Conservation (phyloP, 306 rosid species). For the Medicago truncatula region MtrunA17r5.0-ANR NC_053042.1:54450001-54450500, state of each 20-base stretch:
- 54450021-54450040: not conserved
- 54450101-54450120: constrained; percentile 95
- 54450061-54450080: constrained; percentile 72
- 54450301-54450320: constrained; percentile 9
- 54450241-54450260: constrained; percentile 83
- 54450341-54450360: constrained; percentile 90
- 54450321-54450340: constrained; percentile 75
- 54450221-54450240: constrained; percentile 94
- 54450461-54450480: constrained; percentile 84
- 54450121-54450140: constrained; percentile 94
- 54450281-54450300: constrained; percentile 17
- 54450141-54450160: constrained; percentile 90
- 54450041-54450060: constrained; percentile 29
- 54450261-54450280: constrained; percentile 22
- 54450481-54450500: constrained; percentile 87
- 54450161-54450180: constrained; percentile 79
- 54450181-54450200: constrained; percentile 70
- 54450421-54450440: constrained; percentile 98
- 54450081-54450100: constrained; percentile 98
- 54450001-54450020: no score
- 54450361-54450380: constrained; percentile 69
- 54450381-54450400: constrained; percentile 89
- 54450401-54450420: constrained; percentile 89
- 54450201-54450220: constrained; percentile 82
- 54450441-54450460: constrained; percentile 98